Conservation (phyloP, 2,329 filamentous ascomycete genomes). For the Teratosphaeria zuluensis region DNA sequence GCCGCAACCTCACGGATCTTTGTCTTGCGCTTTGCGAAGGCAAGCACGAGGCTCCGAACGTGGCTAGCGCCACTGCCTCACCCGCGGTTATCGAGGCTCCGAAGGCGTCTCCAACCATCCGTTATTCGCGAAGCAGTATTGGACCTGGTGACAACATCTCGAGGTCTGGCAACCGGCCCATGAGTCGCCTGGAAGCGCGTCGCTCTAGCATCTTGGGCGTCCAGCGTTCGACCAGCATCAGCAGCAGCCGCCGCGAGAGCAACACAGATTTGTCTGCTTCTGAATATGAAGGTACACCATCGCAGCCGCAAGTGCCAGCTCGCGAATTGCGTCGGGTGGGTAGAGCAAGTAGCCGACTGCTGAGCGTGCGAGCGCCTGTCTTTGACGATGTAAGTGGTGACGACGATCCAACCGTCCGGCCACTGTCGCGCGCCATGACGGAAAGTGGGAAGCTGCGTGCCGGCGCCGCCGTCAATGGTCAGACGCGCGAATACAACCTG, state of each 20-base stretch:
- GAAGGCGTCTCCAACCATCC: constrained; percentile 5
- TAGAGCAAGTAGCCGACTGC: constrained; percentile 30
- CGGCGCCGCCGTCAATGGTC: background rate
- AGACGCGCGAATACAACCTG: constrained; percentile 5
- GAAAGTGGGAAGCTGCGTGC: constrained; percentile 30
- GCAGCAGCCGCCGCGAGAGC: constrained; percentile 24
- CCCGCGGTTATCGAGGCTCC: constrained; percentile 9
- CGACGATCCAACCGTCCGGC: constrained; percentile 33
- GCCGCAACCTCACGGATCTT: constrained; percentile 83
- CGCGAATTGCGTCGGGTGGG: constrained; percentile 20
- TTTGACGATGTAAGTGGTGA: constrained; percentile 22
- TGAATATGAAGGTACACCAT: constrained; percentile 19
- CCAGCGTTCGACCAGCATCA: constrained; percentile 7
- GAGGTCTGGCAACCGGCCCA: constrained; percentile 28
- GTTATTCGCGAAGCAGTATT: constrained; percentile 11
- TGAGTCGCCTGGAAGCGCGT: constrained; percentile 36
- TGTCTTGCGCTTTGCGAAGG: constrained; percentile 62
- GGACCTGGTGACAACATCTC: constrained; percentile 11
- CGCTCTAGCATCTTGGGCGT: constrained; percentile 28
- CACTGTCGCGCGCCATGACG: constrained; percentile 41
- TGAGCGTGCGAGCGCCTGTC: constrained; percentile 23
- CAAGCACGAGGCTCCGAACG: constrained; percentile 18
- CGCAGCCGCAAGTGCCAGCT: constrained; percentile 13
- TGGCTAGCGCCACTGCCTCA: constrained; percentile 8
- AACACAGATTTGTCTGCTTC: constrained; percentile 17